A percentile compares a stretch with the other conserved stretches of the same genome.
Evolutionary conservation across 1,139 yeast species (phyloP).

Genomic region (Taphrina deformans): DNA sequence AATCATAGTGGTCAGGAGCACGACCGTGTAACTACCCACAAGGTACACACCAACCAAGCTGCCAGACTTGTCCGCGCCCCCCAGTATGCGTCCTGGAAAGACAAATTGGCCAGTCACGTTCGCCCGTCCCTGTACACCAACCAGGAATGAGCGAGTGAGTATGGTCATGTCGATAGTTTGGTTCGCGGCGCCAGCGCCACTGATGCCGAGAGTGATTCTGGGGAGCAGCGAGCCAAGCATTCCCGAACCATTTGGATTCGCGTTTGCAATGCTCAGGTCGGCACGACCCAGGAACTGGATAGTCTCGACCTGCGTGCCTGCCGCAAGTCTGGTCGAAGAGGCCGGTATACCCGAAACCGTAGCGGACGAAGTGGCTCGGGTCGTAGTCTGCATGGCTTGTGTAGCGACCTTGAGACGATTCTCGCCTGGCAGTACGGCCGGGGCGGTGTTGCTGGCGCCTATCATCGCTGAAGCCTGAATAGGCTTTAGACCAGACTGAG

Average conservation of each 20-base stretch:
- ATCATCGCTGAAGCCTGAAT: background rate
- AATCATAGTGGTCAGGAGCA: background rate
- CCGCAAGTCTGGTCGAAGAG: background rate
- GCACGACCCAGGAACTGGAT: background rate
- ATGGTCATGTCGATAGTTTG: background rate
- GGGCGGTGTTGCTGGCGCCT: background rate
- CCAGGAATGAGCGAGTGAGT: background rate
- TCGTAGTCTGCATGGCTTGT: background rate
- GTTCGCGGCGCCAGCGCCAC: background rate
- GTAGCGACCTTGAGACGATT: background rate
- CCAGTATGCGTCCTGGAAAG: slow-evolving; percentile 1
- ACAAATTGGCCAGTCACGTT: background rate
- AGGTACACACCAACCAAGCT: background rate
- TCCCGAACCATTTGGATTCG: slow-evolving; percentile 12
- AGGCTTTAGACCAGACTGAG: background rate
- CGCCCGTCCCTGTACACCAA: background rate
- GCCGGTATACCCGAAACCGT: background rate
- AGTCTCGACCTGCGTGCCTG: slow-evolving; percentile 4
- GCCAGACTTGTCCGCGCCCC: background rate
- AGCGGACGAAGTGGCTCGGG: background rate
- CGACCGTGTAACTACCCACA: background rate
- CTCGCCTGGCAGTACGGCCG: slow-evolving; percentile 17
- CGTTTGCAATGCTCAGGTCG: background rate
- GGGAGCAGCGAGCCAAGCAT: background rate
- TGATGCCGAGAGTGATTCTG: background rate